A percentile compares a stretch with the other conserved stretches of the same genome.
Conservation (phyloP, 148 eudicot species). For the Cornus controversa region DNA sequence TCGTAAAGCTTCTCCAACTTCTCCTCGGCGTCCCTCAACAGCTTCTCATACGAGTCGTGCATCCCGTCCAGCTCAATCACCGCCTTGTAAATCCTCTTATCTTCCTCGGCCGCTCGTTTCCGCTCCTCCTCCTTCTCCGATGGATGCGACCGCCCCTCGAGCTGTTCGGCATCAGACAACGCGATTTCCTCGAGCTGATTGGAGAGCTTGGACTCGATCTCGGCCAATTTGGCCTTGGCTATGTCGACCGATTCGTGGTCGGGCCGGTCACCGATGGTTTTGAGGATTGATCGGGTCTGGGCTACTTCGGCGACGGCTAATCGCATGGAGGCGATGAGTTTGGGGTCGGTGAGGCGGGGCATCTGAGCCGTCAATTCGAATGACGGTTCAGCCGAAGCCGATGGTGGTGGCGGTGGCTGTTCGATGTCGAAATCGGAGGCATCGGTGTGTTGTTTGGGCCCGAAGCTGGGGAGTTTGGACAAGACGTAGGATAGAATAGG, state of each 20-base stretch:
- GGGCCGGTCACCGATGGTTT: constrained; percentile 61
- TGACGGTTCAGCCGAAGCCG: constrained; percentile 23
- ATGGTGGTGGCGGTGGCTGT: constrained; percentile 27
- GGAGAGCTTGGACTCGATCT: constrained; percentile 37
- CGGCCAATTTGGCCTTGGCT: constrained; percentile 48
- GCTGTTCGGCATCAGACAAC: constrained; percentile 11
- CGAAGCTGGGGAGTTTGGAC: constrained; percentile 57
- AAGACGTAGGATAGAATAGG: constrained; percentile 79
- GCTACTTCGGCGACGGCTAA: constrained; percentile 65
- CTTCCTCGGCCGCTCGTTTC: constrained; percentile 10
- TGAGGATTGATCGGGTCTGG: constrained; percentile 58
- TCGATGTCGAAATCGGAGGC: constrained; percentile 65
- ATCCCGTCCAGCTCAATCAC: constrained; percentile 39
- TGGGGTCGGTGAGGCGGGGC: constrained; percentile 74
- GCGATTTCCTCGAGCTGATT: constrained; percentile 42
- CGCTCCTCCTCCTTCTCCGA: background rate
- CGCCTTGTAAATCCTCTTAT: constrained; percentile 32
- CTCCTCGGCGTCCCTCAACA: constrained; percentile 38
- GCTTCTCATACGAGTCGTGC: constrained; percentile 40
- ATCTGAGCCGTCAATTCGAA: constrained; percentile 58
- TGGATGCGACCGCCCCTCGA: background rate
- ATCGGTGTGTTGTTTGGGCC: constrained; percentile 22
- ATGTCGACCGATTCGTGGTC: constrained; percentile 77
- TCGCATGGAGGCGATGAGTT: constrained; percentile 59
- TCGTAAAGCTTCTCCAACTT: constrained; percentile 36